A percentile compares a stretch with the other conserved stretches of the same genome.
Conservation (phyloP, 768 basidiomycete species). For the Leccinum sublutescens region DNA sequence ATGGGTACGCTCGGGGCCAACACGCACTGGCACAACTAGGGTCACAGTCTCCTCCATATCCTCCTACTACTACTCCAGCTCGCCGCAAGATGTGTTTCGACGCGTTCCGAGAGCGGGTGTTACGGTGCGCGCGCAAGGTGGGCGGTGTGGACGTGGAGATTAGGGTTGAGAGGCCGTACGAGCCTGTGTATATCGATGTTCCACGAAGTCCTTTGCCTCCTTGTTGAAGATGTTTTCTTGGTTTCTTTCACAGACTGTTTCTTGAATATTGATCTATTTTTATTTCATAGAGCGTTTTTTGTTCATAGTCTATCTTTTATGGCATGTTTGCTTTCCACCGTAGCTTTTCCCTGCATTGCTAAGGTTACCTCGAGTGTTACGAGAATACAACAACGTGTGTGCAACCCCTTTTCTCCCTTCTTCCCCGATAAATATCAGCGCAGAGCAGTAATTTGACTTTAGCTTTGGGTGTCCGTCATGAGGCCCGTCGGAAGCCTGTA, state of each 20-base stretch:
- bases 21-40: neutral
- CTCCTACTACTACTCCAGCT: neutral
- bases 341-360: neutral
- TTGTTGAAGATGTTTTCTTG: neutral
- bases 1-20: neutral
- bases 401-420: neutral
- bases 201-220: neutral
- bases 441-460: neutral
- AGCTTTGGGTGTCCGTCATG: neutral
- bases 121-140: constrained; percentile 20
- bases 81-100: constrained; percentile 16
- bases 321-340: neutral
- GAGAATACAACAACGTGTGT: neutral
- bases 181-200: constrained; percentile 21
- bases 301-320: neutral
- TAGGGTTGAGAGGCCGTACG: constrained; percentile 25
- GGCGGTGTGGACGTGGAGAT: constrained; percentile 25
- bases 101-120: constrained; percentile 20
- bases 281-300: neutral
- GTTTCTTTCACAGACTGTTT: neutral
- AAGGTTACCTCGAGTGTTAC: neutral
- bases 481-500: no score
- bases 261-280: neutral
- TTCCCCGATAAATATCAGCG: neutral
- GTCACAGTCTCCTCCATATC: neutral